Conservation (phyloP, 306 rosid species). For the Glycine tomentella region DNA sequence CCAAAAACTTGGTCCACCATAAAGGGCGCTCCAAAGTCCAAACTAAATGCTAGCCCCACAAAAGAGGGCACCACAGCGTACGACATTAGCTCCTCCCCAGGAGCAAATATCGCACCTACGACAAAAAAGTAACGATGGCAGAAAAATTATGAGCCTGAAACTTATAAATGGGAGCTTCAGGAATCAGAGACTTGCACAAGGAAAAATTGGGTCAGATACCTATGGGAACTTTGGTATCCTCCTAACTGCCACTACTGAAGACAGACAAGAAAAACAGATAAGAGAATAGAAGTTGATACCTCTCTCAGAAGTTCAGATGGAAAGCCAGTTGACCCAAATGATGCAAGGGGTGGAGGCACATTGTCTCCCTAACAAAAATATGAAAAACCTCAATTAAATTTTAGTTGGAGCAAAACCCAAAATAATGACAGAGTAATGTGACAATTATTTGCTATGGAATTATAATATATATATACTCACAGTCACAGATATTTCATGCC, state of each 20-base stretch:
- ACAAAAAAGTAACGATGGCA: slow-evolving; percentile 88
- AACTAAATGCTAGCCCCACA: slow-evolving; percentile 89
- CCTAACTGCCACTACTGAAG: slow-evolving; percentile 48
- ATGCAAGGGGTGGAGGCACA: slow-evolving; percentile 77
- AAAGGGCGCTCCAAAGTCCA: slow-evolving; percentile 89
- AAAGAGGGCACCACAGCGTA: slow-evolving; percentile 99
- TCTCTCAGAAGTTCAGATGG: slow-evolving; percentile 96
- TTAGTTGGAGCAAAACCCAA: slow-evolving; percentile 30
- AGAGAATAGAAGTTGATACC: slow-evolving; percentile 62
- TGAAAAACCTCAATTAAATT: slow-evolving; percentile 15
- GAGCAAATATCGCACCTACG: slow-evolving; percentile 99
- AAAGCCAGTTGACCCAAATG: slow-evolving; percentile 82
- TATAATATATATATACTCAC: slow-evolving; percentile 63
- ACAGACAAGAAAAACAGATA: slow-evolving; percentile 21
- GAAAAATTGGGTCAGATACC: slow-evolving; percentile 58
- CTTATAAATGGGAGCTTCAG: slow-evolving; percentile 77
- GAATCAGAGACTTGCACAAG: slow-evolving; percentile 70
- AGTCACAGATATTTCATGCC: slow-evolving; percentile 83
- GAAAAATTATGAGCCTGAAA: slow-evolving; percentile 80
- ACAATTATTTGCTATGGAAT: not conserved
- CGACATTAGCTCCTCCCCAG: slow-evolving; percentile 99
- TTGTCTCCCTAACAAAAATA: slow-evolving; percentile 72
- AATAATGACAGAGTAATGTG: not conserved
- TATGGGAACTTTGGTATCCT: slow-evolving; percentile 52
- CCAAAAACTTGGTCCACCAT: slow-evolving; percentile 87